Base-by-base conservation (phyloP, 805 yeast genomes). In the Myxozyma neotropica region DNA sequence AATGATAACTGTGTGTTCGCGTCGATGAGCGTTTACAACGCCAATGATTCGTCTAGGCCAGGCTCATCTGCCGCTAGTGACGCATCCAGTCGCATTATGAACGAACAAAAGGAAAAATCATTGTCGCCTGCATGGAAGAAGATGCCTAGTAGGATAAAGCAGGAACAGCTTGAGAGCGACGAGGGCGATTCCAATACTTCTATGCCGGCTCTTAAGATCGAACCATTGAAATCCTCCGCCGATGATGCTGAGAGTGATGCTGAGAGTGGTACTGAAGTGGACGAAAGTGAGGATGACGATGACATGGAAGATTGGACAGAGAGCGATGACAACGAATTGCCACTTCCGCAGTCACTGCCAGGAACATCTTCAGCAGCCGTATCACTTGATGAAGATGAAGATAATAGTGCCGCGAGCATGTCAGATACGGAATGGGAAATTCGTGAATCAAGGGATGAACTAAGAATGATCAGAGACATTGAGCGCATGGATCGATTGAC, bases 371-470 rank as follows among this genome's bases (percentile, higher is more conserved):
- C 8, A 7, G 27, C 24, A 12, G 49, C 31, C 31, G 55, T 42
- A 39, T 44, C 48, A 13, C n/a, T 17, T 3, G 42, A 39, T 19
- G 19, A 29, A 5, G 40, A 38, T 15, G 48, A 6, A 8, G 31
- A 13, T 19, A 15, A 23, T 47, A 43, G 38, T 42, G 53, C 26
- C n/a, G 21, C 29, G 3, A 27, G 29, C 29, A 45, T 45, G 43
- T 45, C 50, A 13, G 51, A 53, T 21, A 40, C 52, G n/a, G 48
- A 54, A 31, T 47, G 52, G 57, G 53, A 55, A 31, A 33, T 24
- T 27, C 53, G 48, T 12, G 59, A 43, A 38, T 13, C 29, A 1
- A 36, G 35, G 8, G 45, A 42, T 19, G 59, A 55, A 21, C 15
- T 15, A 10, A 24, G 52, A 13, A 36, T 33, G 46, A 31, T 55